Conservation (phyloP, 164 flowering plant species). For the Vitis cinerea region DNA sequence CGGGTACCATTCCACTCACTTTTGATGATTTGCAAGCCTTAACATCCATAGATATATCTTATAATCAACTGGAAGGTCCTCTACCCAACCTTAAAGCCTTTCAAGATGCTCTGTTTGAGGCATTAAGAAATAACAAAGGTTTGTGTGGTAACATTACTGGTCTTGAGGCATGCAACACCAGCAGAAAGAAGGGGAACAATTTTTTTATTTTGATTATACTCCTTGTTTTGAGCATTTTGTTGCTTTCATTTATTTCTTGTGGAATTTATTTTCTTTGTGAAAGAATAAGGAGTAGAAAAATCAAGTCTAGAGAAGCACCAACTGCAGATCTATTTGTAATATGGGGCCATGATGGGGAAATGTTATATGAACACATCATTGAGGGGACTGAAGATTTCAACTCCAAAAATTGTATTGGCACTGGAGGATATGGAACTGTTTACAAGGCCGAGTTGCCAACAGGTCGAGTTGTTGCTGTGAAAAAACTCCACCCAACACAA, state of each 20-base stretch:
- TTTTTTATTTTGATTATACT: neutral
- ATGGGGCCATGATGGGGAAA: slow-evolving; percentile 1
- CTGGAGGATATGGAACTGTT: no score
- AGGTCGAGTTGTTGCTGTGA: no score
- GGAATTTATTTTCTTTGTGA: neutral
- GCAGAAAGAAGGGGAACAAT: neutral
- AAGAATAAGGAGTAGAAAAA: neutral
- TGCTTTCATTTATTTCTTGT: neutral
- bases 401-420: no score
- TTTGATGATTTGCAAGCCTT: neutral
- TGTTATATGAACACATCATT: no score
- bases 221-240: neutral
- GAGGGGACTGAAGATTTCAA: no score
- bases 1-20: neutral
- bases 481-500: no score
- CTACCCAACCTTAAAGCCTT: slow-evolving; percentile 3
- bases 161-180: neutral
- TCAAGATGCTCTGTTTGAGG: neutral
- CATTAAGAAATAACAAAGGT: neutral
- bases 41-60: neutral
- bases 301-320: neutral
- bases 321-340: neutral
- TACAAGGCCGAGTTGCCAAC: no score
- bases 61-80: neutral
- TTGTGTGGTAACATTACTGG: slow-evolving; percentile 1